Conservation (phyloP, 116 monocot genomes). For the Thalassia testudinum region DNA sequence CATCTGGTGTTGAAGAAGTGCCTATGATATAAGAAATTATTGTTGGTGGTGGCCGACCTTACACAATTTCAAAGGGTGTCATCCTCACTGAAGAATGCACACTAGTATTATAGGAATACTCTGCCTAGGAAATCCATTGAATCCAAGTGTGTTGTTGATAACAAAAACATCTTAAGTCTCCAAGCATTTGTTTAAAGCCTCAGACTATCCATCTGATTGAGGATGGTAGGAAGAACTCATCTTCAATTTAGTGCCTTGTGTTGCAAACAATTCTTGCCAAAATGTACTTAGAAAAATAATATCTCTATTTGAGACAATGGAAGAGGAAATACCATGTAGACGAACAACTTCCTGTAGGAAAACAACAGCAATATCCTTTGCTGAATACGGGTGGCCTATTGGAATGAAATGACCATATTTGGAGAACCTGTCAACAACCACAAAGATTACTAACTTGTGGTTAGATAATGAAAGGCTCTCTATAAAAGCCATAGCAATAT, state of each 20-base stretch:
- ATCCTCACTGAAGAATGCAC: no score
- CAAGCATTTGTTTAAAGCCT: background rate
- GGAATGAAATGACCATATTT: constrained; percentile 3
- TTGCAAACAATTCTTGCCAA: background rate
- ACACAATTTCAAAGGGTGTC: no score
- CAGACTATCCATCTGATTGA: background rate
- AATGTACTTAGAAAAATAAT: constrained; percentile 1
- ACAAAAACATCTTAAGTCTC: background rate
- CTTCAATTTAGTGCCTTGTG: background rate
- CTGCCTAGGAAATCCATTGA: background rate
- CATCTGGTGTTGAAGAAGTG: no score
- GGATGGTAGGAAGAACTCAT: constrained; percentile 1
- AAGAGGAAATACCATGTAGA: background rate
- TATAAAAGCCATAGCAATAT: background rate
- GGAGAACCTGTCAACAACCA: background rate
- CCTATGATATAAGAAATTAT: no score
- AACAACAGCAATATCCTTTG: background rate
- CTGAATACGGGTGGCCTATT: background rate
- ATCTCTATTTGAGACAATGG: constrained; percentile 4
- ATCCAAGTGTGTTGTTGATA: background rate
- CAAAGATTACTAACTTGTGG: background rate
- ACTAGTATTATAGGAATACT: no score
- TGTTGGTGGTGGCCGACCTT: no score
- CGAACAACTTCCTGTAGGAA: background rate
- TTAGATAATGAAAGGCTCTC: background rate